These are phyloP conservation scores for Tetrapisispora fleetii DNA, from an alignment of 805 yeast species.

Conservation along the genomic window DNA sequence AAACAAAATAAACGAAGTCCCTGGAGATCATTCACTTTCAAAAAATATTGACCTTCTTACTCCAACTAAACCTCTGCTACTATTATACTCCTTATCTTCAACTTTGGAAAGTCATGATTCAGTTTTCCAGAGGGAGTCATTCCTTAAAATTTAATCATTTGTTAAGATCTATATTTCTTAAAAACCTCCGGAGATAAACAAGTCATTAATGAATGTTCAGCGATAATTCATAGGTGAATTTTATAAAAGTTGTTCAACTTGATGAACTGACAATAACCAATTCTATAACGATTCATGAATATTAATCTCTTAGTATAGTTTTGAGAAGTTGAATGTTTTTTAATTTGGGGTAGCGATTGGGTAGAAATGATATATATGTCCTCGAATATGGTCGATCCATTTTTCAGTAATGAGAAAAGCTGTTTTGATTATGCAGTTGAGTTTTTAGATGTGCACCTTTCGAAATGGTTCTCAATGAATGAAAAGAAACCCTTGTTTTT, in stretches of 20 bases:
- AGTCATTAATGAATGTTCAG: background rate
- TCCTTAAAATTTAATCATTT: background rate
- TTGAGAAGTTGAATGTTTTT: too few species aligned
- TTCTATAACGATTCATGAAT: background rate
- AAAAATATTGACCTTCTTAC: background rate
- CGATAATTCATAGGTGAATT: background rate
- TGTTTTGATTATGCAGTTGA: constrained; percentile 6
- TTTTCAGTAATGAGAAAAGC: background rate
- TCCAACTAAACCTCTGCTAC: background rate
- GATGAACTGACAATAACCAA: too few species aligned
- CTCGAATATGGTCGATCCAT: background rate
- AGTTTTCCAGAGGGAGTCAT: background rate
- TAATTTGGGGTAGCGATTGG: too few species aligned
- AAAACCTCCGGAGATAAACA: background rate
- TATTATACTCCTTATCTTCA: background rate
- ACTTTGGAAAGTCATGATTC: background rate
- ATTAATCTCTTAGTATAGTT: background rate
- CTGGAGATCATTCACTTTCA: background rate
- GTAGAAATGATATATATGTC: too few species aligned
- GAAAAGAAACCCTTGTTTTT: constrained; percentile 36
- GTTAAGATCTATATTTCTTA: too few species aligned
- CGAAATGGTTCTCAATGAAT: constrained; percentile 16
- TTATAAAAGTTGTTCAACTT: too few species aligned
- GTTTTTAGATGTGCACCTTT: constrained; percentile 16
- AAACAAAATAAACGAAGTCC: too few species aligned